Base-by-base conservation (phyloP, 2,329 filamentous ascomycete genomes). In the Aspergillus calidoustus region DNA sequence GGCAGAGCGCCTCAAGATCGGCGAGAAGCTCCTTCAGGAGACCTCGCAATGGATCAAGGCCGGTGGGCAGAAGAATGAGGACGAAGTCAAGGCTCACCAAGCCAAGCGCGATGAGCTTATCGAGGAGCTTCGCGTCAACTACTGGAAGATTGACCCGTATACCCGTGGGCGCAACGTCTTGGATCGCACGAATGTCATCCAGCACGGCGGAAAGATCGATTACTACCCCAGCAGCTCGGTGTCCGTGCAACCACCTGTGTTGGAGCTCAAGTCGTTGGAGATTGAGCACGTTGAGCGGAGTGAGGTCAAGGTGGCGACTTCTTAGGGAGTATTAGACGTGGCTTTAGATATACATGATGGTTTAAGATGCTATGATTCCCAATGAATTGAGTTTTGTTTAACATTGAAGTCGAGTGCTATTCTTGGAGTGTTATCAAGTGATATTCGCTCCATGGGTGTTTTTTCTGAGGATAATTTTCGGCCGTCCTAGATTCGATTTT, bases 141-240 rank as follows among this genome's bases (percentile, higher is more conserved):
- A 98, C 79, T 99, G 94, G 94, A 84, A 84, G 51, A 76, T 97
- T 47, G 95, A 99, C 77, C 92, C 92, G 0, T 96, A 93, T 75
- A 74, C 96, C 17, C 84, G 95, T 34, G 92, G 93, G 3, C 84
- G 89, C 71, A 89, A 88, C 11, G 79, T 90, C 64, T 96, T 96
- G 69, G 95, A 98, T 74, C 87, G 95, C 53, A 86, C 83, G 11
- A 91, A 92, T 0, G 81, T 94, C 59, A 84, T 97, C 50, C 81
- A 84, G 58, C 77, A 82, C 0, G 87, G 83, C 6, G 93, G 92
- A 0, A 83, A 83, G 70, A 77, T 93, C 46, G 81, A 91, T 46
- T 92, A 91, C 74, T 94, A 95, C 71, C 83, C 83, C 5, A 64
- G 61, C n/a, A 49, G 62, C 1, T 43, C 22, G 41, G 17, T n/a